Conservation (phyloP, 768 basidiomycete genomes). For the Leccinum disarticulatum region DNA sequence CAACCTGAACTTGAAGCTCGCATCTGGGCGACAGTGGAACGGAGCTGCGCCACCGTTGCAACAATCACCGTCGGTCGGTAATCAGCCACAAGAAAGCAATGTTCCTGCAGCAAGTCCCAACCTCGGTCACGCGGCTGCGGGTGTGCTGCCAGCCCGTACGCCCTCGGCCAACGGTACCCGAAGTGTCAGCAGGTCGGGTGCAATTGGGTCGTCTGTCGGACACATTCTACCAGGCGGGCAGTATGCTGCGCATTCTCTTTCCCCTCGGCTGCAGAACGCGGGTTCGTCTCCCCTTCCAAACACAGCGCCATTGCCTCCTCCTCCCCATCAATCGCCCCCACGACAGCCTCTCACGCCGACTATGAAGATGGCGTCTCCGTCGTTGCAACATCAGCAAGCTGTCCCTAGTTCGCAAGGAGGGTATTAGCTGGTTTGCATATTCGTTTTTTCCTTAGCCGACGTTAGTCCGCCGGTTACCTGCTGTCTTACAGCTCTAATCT, state of each 20-base stretch:
- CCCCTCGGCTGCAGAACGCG: conserved; percentile 48
- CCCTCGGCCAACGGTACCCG: conserved; percentile 62
- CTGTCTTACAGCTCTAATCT: conserved; percentile 22
- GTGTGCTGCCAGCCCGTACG: conserved; percentile 41
- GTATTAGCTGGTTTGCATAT: conserved; percentile 38
- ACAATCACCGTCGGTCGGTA: conserved; percentile 23
- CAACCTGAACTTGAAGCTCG: conserved; percentile 38
- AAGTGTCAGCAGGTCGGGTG: conserved; percentile 35
- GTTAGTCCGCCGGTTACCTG: conserved; percentile 15
- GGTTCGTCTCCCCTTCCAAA: conserved; percentile 48
- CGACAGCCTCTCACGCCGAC: conserved; percentile 51
- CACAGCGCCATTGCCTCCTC: conserved; percentile 35
- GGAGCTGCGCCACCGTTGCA: conserved; percentile 26
- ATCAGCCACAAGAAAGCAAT: conserved; percentile 21
- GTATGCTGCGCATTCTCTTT: conserved; percentile 42
- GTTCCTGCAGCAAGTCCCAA: conserved; percentile 37
- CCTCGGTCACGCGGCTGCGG: conserved; percentile 34
- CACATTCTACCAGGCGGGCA: conserved; percentile 41
- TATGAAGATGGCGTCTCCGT: conserved; percentile 54
- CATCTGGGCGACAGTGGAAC: conserved; percentile 41
- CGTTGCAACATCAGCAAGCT: conserved; percentile 53
- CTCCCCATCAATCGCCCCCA: conserved; percentile 46
- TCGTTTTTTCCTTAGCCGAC: conserved; percentile 7
- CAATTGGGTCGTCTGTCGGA: conserved; percentile 20
- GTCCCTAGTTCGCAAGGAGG: conserved; percentile 53